Evolutionary conservation across 2,329 filamentous ascomycete genomes (phyloP).

Genomic region (Clarireedia monteithiana): DNA sequence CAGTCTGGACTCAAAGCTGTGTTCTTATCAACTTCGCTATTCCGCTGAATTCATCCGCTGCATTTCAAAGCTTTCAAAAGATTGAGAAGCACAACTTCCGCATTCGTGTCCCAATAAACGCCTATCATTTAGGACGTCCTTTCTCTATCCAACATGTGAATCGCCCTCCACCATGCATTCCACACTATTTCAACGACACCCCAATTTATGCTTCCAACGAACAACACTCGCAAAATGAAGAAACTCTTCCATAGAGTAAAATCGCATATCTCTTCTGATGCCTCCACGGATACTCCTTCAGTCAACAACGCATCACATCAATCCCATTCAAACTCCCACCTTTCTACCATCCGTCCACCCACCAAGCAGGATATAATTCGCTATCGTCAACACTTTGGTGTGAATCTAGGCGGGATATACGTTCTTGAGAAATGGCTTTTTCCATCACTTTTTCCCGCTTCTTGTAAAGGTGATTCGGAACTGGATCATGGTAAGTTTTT

Average conservation of each 20-base stretch:
- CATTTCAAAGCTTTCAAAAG: too few relatives aligned
- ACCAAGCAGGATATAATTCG: constrained; percentile 36
- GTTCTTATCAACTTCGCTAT: too few relatives aligned
- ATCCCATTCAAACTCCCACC: background rate
- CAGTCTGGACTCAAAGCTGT: too few relatives aligned
- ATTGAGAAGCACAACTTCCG: too few relatives aligned
- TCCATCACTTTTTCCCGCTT: constrained; percentile 38
- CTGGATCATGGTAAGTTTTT: constrained; percentile 29
- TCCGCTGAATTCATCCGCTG: too few relatives aligned
- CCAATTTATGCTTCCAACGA: background rate
- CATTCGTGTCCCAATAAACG: too few relatives aligned
- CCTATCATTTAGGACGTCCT: too few relatives aligned
- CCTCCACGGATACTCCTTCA: background rate
- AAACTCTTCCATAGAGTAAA: constrained; percentile 1
- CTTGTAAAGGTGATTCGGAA: constrained; percentile 24
- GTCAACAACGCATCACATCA: too few relatives aligned
- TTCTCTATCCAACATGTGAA: too few relatives aligned
- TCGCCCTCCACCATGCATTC: too few relatives aligned
- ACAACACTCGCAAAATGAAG: background rate
- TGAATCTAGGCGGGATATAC: constrained; percentile 51
- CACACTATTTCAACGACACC: too few relatives aligned
- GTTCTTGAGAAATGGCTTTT: constrained; percentile 53
- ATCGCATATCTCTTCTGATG: background rate
- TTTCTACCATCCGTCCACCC: constrained; percentile 17
- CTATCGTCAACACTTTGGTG: constrained; percentile 53